phyloP scores from a whole-genome alignment of 352 stramenopile genomes.

The Phytophthora citrophthora region DNA sequence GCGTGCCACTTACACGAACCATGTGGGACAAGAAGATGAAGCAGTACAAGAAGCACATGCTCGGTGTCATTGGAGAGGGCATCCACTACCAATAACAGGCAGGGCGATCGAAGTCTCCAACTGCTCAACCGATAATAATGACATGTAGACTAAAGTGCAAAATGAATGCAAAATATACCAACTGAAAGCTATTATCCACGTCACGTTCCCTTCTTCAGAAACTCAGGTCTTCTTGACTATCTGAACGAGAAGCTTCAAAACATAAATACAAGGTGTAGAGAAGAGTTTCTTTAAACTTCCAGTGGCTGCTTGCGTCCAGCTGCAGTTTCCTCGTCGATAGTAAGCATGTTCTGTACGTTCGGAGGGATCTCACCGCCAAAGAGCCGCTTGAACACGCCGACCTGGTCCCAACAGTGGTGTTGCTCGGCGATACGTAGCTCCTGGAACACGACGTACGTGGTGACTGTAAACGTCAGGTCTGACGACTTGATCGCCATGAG shows the following conservation, averaged over 20 bases:
- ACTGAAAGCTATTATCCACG: slow-evolving; percentile 3
- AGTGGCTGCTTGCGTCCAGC: slow-evolving; percentile 38
- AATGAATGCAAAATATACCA: slow-evolving; percentile 7
- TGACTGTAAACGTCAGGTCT: slow-evolving; percentile 85
- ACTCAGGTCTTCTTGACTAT: not conserved
- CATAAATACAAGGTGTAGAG: slow-evolving; percentile 31
- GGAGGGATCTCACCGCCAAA: slow-evolving; percentile 78
- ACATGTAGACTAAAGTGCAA: not conserved
- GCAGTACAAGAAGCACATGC: slow-evolving; percentile 37
- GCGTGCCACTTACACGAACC: slow-evolving; percentile 58
- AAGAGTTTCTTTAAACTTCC: slow-evolving; percentile 29
- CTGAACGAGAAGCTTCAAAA: not conserved
- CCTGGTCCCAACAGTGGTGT: slow-evolving; percentile 85
- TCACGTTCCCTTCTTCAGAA: not conserved
- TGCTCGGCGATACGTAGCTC: slow-evolving; percentile 73
- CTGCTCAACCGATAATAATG: not conserved
- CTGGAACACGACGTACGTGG: slow-evolving; percentile 85
- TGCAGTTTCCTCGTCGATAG: slow-evolving; percentile 52
- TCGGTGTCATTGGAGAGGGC: slow-evolving; percentile 57
- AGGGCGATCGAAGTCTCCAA: not conserved
- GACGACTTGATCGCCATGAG: slow-evolving; percentile 83
- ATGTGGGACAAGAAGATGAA: slow-evolving; percentile 75
- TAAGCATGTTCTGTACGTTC: slow-evolving; percentile 60
- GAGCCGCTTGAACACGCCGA: slow-evolving; percentile 82
- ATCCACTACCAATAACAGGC: slow-evolving; percentile 28